Evolutionary conservation across 768 basidiomycete genomes (phyloP).

Genomic region (Lactarius sanguifluus): DNA sequence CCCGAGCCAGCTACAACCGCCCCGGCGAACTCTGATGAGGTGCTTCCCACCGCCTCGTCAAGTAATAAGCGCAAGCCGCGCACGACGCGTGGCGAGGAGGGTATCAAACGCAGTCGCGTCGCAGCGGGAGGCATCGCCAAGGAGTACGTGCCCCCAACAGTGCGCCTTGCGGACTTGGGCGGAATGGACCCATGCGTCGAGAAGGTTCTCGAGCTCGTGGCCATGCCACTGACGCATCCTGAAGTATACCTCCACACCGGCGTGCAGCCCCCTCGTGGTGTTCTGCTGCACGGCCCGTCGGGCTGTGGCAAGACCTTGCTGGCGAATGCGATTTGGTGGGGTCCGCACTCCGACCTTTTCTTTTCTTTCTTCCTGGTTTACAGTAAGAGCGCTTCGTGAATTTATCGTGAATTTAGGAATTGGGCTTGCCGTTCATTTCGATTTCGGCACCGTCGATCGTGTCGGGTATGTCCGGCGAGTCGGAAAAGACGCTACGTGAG

Average conservation of each 20-base stretch:
- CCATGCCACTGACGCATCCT: slow-evolving; percentile 91
- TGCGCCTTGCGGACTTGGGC: slow-evolving; percentile 81
- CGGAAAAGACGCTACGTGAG: slow-evolving; percentile 93
- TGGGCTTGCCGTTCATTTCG: slow-evolving; percentile 38
- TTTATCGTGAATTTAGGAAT: slow-evolving; percentile 62
- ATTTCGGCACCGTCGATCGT: too few species aligned
- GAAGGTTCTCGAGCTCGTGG: slow-evolving; percentile 92
- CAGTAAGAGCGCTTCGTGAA: too few species aligned
- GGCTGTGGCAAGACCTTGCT: slow-evolving; percentile 96
- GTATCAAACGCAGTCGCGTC: slow-evolving; percentile 52
- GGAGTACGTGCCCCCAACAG: slow-evolving; percentile 70
- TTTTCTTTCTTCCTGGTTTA: too few species aligned
- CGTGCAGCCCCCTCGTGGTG: slow-evolving; percentile 87
- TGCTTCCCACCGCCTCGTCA: slow-evolving; percentile 31
- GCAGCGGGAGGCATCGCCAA: slow-evolving; percentile 46
- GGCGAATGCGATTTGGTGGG: slow-evolving; percentile 93
- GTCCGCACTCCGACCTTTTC: slow-evolving; percentile 52
- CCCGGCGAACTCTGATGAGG: slow-evolving; percentile 13
- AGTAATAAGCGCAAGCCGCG: slow-evolving; percentile 72
- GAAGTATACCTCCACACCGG: slow-evolving; percentile 95
- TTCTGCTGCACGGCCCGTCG: slow-evolving; percentile 91
- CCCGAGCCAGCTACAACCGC: slow-evolving; percentile 11
- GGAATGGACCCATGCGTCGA: slow-evolving; percentile 85
- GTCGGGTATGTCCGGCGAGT: slow-evolving; percentile 59
- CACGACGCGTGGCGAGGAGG: slow-evolving; percentile 51